Base-by-base conservation (phyloP, 1,139 yeast genomes). In the Yamadazyma sp. region DNA sequence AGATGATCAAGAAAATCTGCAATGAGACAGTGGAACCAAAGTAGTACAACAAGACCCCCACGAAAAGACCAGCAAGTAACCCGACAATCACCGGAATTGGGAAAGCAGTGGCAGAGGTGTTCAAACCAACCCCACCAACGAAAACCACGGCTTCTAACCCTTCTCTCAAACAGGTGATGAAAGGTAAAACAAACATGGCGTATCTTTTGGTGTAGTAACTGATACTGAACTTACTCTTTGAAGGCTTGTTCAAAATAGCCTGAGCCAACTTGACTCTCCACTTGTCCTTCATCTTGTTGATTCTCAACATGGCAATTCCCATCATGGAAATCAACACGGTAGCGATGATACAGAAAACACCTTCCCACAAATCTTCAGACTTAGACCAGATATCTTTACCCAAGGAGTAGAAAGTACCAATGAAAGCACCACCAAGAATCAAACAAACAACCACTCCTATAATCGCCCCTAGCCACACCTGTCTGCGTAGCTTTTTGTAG, bases 361-460 rank as follows among this genome's bases (percentile, higher is more conserved):
- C 97, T 69, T 91, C 98, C 87, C 96, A 91, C 44, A 89, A 75
- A 59, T 91, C 96, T 61, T 91, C 98, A 37, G 95, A 81, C 33
- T 69, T 60, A 14, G 88, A 66, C 97, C 97, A 91, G 47, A 89
- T 67, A 70, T 91, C 94, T 26, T 80, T 77, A 40, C 87, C 88
- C 33, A 88, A 72, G 29, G 83, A 64, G 56, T 91, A 89, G 62
- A 87, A 91, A 12, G 86, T 81, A 51, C 88, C 89, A 55, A 91
- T 87, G 63, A 91, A 88, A 11, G 84, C 84, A 58, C 86, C 81
- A 49, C 98, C 98, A 46, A 91, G 70, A 41, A 81, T 60, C 45
- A 89, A 64, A 73, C 97, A 89, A 28, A 87, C 59, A 9, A 85
- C 38, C 6, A 91, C 68, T 39, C 98, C 98, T 20, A 76, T 44